Evolutionary conservation across 768 basidiomycete species (phyloP), one percentile per base, ranked within the genome.

Genomic region (Trametes maxima): DNA sequence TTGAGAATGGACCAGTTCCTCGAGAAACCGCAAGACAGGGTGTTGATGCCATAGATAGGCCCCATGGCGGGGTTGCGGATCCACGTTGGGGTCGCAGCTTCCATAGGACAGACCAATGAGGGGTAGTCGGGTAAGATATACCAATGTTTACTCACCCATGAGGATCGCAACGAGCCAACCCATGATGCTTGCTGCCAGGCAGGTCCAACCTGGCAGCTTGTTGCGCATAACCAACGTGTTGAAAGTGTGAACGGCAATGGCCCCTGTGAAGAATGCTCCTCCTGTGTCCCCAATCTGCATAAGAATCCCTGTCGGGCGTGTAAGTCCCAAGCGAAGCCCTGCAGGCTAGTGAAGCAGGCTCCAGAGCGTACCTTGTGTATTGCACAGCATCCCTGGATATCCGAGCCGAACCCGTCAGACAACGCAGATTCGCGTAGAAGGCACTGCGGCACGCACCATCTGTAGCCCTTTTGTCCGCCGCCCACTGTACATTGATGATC

Each of bases 191-290:
- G 75, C 71, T 3, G 71, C 69, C 1, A 73, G 69, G 60, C 80
- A 84, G 33, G 83, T 73, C 71, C 83, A 76, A 14, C 72, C 67
- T 8, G 84, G 80, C 61, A 85, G 83, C 37, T 80, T 80, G 61
- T 77, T 76, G 45, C 78, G 79, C 55, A 91, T 74, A 14, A 87
- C 84, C 40, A 91, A 76, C 16, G 88, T 84, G 64, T 78, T 81
- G 76, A 90, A 88, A 0, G 85, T 84, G 70, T 92, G 89, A 11
- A 89, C 66, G 0, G 85, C 85, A 65, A 89, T 86, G 5, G 80
- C 77, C 11, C 81, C 77, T 2, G 83, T 87, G 71, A 90, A 92
- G 74, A 82, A 89, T 17, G 83, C 84, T 16, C 78, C 80, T 1
- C 82, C 76, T 71, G 84, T 82, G 64, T 85, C 82, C 22, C 85